Evolutionary conservation across 345 rosid genomes (phyloP), one percentile per base, ranked within the genome.

Genomic region (Eucalyptus shirleyi): DNA sequence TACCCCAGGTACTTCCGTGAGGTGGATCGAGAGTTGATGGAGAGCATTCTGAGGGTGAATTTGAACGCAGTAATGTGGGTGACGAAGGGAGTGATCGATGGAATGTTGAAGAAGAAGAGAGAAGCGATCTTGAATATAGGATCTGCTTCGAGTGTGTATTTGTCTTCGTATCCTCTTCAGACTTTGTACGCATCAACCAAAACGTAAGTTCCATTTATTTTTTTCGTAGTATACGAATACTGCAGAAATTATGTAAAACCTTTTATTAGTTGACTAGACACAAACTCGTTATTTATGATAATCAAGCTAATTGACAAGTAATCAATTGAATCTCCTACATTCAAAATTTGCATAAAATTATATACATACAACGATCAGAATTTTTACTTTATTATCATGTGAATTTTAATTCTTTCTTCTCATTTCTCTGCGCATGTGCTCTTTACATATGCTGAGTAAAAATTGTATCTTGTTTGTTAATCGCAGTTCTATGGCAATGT

Each of bases 41-140:
- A 17, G 55, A 51, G 55, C 32, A 34, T 92, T 12, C 6, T 93
- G 50, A 94, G 89, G 89, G 95, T 94, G 88, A 95, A 94, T 42
- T 13, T 87, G 2, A 93, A 92, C 26, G 95, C 92, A 2, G 83
- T 90, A 5, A 88, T 93, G 3, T 92, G 94, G 97, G 86, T 93
- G 13, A 88, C 92, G 1, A 90, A 32, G 86, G 89, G 91, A 1
- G 95, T 93, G 55, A 87, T 94, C 50, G 93, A 90, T 2, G 67
- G 15, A 6, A 94, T 93, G 97, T 16, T 90, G 89, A 91, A 87
- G 89, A 94, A 91, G 93, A 93, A 92, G 77, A 95, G 91, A 88
- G 95, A 95, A 16, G 95, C 95, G 1, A 91, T 95, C 4, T 4
- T 24, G 62, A 24, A 56, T 24, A 56, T 24, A 9, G 62, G 30